Conservation (phyloP, 2,329 filamentous ascomycete genomes). For the Fusarium lateritium region DNA sequence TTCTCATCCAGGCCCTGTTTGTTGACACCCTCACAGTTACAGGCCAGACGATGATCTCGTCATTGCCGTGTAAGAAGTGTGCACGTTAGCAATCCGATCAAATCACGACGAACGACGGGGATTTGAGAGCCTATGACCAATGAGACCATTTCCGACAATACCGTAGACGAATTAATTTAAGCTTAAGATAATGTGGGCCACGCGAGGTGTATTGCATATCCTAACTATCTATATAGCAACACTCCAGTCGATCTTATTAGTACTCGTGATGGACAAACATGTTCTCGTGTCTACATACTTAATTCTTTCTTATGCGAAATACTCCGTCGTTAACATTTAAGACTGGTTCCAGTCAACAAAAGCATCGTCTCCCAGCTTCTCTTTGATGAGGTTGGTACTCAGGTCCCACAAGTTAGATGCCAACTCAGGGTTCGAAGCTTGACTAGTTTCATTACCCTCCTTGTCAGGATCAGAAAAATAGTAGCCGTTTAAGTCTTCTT, state of each 20-base stretch:
- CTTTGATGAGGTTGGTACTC: constrained; percentile 56
- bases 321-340: not conserved
- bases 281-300: too few species aligned
- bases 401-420: constrained; percentile 58
- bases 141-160: too few species aligned
- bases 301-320: too few species aligned
- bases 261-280: too few species aligned
- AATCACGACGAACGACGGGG: not conserved
- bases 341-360: constrained; percentile 42
- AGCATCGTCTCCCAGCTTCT: constrained; percentile 58
- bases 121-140: not conserved
- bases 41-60: not conserved
- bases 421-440: constrained; percentile 57
- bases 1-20: not conserved
- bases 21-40: not conserved
- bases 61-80: not conserved
- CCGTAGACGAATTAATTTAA: too few species aligned
- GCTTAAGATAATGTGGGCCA: too few species aligned
- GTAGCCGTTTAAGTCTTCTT: constrained; percentile 59
- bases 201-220: too few species aligned
- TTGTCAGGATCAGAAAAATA: constrained; percentile 59
- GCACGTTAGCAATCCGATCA: not conserved
- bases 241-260: too few species aligned
- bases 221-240: too few species aligned
- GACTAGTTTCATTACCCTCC: constrained; percentile 56